Evolutionary conservation across 2,329 filamentous ascomycete genomes (phyloP), one percentile per base, ranked within the genome.

Genomic region (Microcyclospora tardicrescens): DNA sequence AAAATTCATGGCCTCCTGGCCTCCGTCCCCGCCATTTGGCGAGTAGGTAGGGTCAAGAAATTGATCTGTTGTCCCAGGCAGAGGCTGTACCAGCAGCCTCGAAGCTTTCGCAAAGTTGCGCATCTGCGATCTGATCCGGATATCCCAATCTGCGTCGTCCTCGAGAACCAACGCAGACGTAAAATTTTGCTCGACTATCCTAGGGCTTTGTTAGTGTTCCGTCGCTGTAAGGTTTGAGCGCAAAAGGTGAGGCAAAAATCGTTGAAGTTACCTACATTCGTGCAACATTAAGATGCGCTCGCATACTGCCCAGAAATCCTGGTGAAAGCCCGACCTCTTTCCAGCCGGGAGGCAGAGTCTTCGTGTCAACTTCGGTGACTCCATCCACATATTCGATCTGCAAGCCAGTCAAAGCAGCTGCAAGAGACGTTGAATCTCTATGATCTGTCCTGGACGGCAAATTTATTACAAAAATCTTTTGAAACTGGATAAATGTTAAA

Each of bases 391-490:
- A 72, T 1, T 61, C 60, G 15, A 73, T 48, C 1, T 57, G 47
- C 10, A 73, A 47, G n/a, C 61, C 58, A 27, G 58, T 68, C 4
- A 69, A 56, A 0, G 62, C 61, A 2, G 67, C 66, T 2, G 65
- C 62, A 5, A 71, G 54, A 2, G 59, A 55, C 47, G 72, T 63
- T 2, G 63, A 59, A 53, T 73, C 67, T 34, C 65, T 61, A 8
- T 69, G 62, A 44, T 73, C 71, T 14, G 61, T 65, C 4, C 70
- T 57, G 14, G 60, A 59, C 1, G 68, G 64, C 6, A 72, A 57
- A 34, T 67, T 68, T 30, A 73, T 61, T 14, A 68, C 66, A 41
- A 71, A 61, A 12, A 73, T 64, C 34, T 67, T 60, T 16, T 67
- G 57, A 43, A 73, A 73, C 68, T 44, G 28, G 30, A 32, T 4